Base-by-base conservation (phyloP, 208 protist genomes). In the Naegleria fowleri region DNA sequence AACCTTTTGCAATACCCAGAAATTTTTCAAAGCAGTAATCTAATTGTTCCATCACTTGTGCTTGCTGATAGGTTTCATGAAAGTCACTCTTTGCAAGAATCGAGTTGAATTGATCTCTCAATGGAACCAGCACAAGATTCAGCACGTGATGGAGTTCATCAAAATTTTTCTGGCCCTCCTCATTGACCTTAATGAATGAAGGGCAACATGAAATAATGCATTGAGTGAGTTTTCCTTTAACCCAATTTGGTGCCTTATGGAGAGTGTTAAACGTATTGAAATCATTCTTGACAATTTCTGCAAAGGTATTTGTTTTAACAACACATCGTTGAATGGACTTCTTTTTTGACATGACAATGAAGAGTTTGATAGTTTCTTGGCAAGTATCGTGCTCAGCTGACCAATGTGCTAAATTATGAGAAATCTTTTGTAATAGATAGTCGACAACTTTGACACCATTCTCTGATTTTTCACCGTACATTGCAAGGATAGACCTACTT, bases 1-100 rank as follows among this genome's bases (percentile, higher is more conserved):
- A 79, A 36, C 67, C 67, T 79, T 79, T 79, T 0, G 67, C 67
- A 5, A 79, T 79, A 36, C 67, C 67, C 5, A 29, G 9, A 36
- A 79, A 79, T 36, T 79, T 79, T 33, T 79, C 67, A 79, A 79
- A 36, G n/a, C 67, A 79, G 36, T 79, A 79, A 79, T 79, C 67
- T 33, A 79, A 36, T 79, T 79, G 67, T 79, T 79, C 67, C 29
- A 79, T 79, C 6, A 79, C n/a, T 79, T 79, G 67, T 15, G 67
- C 25, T 79, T 79, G 67, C 36, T 79, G 67, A 79, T 79, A 79
- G 6, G n/a, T 33, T 36, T 29, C 29, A 36, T 25, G 13, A 79
- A 79, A 79, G n/a, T 79, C 67, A 79, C 29, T 79, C n/a, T n/a
- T 79, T 11, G 67, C 19, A 36, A 79, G 67, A 36, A 79, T 36